Percentiles rank a stretch among this genome's conserved stretches.
Evolutionary conservation across 208 protist species (phyloP).

Genomic region (Trypanosoma rangeli): DNA sequence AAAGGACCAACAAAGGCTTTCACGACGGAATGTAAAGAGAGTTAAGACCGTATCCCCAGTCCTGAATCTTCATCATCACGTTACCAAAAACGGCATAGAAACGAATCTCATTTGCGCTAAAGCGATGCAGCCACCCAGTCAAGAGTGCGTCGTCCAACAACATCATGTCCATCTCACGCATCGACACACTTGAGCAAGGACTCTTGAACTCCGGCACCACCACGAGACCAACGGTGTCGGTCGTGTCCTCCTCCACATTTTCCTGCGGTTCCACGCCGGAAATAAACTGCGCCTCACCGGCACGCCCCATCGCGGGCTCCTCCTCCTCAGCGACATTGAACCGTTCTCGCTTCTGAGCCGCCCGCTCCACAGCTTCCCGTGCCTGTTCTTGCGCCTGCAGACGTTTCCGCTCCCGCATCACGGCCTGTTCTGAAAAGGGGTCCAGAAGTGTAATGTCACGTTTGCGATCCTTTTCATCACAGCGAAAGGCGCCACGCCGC

Average conservation of each 20-base stretch:
- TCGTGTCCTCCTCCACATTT: constrained; percentile 1
- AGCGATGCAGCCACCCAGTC: constrained; percentile 69
- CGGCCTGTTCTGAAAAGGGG: constrained; percentile 73
- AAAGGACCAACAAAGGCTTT: constrained; percentile 1
- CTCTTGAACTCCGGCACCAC: constrained; percentile 34
- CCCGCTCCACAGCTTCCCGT: constrained; percentile 32
- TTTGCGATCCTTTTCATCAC: constrained; percentile 60
- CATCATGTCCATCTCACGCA: constrained; percentile 83
- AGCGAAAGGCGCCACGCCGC: constrained; percentile 37
- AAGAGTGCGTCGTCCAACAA: constrained; percentile 79
- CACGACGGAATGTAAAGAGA: constrained; percentile 44
- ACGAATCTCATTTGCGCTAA: constrained; percentile 67
- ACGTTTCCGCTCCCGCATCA: constrained; percentile 45
- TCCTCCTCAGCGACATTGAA: neutral
- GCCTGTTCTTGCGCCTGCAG: constrained; percentile 43
- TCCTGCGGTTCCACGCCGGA: constrained; percentile 19
- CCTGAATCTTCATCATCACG: constrained; percentile 64
- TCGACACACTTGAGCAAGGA: constrained; percentile 70
- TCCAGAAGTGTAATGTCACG: constrained; percentile 73
- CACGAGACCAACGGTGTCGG: constrained; percentile 29
- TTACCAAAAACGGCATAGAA: constrained; percentile 68
- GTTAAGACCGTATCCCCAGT: constrained; percentile 70
- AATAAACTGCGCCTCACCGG: constrained; percentile 78
- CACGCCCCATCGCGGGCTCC: constrained; percentile 31
- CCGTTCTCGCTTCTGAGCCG: constrained; percentile 27